Conservation (phyloP, 2,329 filamentous ascomycete species). For the Penicillium decumbens region DNA sequence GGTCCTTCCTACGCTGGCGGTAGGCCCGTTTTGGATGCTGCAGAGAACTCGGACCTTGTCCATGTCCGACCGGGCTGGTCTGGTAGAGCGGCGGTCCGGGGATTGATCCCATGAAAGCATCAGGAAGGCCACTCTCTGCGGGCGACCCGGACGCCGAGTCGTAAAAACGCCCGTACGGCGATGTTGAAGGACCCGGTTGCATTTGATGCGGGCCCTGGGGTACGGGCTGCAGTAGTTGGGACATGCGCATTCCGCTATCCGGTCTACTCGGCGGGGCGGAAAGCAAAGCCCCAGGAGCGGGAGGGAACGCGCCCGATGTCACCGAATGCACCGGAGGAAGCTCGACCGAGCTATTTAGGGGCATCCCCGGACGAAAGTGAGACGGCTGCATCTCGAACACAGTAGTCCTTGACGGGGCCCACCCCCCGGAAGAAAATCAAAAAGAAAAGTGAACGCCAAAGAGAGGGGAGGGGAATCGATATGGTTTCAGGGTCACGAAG, state of each 20-base stretch:
- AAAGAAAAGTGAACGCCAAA: background rate
- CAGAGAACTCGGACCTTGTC: conserved; percentile 57
- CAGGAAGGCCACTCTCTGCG: conserved; percentile 37
- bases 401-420: background rate
- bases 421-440: background rate
- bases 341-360: conserved; percentile 29
- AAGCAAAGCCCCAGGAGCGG: conserved; percentile 27
- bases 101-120: conserved; percentile 37
- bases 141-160: conserved; percentile 40
- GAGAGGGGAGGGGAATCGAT: background rate
- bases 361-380: conserved; percentile 29
- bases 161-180: conserved; percentile 38
- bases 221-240: conserved; percentile 40
- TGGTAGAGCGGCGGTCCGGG: conserved; percentile 34
- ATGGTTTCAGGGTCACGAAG: background rate
- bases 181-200: conserved; percentile 13
- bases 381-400: conserved; percentile 31
- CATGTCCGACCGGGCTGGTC: conserved; percentile 45
- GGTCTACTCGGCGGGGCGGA: conserved; percentile 40
- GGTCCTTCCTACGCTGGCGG: conserved; percentile 89
- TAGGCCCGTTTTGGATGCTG: conserved; percentile 78
- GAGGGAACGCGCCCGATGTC: conserved; percentile 30
- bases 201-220: conserved; percentile 22
- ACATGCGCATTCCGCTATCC: conserved; percentile 39
- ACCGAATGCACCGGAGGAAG: conserved; percentile 36